Base-by-base conservation (phyloP, 2,329 filamentous ascomycete species). In the Leptographium galeiforme region DNA sequence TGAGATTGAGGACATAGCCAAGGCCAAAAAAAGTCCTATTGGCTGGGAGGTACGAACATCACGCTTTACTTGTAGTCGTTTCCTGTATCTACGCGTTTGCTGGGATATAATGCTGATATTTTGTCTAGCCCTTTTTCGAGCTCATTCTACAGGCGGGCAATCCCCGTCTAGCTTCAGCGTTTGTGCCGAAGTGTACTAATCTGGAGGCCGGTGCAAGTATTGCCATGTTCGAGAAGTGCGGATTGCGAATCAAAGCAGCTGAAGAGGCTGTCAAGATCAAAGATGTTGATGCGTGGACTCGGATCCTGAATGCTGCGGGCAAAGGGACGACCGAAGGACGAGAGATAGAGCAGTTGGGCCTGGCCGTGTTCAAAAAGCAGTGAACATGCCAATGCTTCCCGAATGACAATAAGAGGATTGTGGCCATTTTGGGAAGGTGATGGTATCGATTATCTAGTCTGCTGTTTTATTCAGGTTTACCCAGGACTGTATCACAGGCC, bases 151-250 rank as follows among this genome's bases (percentile, higher is more conserved):
- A 85, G 48, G 93, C 93, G 1, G 93, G 93, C 47, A 97, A 97
- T 64, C 85, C 88, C 6, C 85, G 90, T 57, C 75, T 95, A 16
- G 93, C 93, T 1, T 79, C 85, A 0, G 67, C 81, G 6, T 97
- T 96, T 68, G 82, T 97, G 51, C 82, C 88, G 3, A 97, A 97
- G 68, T 96, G 90, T 71, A 84, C 83, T 16, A 74, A 75, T 53
- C 66, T 94, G 48, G 77, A 82, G 46, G 73, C 78, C 1, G 76
- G 79, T 3, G 85, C 89, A 61, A 74, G 84, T 4, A 84, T 95
- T 53, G 79, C 85, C 60, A 96, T 98, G 91, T 98, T 90, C 78
- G 83, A 95, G 62, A 95, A 95, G 70, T 97, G 93, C 67, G 91
- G 91, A 18, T 80, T 95, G 82, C 74, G 89, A 46, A 78, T 85